Evolutionary conservation across 2,329 filamentous ascomycete species (phyloP).

Genomic region (Trichoderma gracile): DNA sequence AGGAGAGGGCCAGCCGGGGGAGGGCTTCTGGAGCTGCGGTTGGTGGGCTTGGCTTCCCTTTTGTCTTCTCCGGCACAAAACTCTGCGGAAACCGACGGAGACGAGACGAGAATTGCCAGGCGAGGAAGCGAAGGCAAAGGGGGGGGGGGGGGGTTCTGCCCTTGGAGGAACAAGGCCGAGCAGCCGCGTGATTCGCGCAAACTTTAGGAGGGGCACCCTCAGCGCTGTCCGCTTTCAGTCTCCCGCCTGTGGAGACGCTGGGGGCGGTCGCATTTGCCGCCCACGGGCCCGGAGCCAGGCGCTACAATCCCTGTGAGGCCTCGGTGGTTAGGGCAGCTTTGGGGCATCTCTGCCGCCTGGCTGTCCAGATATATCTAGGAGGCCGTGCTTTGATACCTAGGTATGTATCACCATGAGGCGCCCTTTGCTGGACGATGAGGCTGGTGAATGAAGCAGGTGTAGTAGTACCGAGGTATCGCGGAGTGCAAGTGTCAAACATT

Average conservation of each 20-base stretch:
- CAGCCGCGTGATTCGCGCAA: constrained; percentile 27
- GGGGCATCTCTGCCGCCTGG: constrained; percentile 15
- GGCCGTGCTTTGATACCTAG: no score
- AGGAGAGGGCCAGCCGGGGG: neutral
- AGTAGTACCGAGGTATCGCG: no score
- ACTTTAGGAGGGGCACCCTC: constrained; percentile 24
- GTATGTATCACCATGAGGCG: neutral
- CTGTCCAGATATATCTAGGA: no score
- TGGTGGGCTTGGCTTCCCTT: neutral
- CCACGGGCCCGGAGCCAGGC: constrained; percentile 9
- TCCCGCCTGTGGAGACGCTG: constrained; percentile 21
- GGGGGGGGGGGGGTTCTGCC: constrained; percentile 23
- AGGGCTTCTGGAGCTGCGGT: neutral
- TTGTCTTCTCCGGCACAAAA: neutral
- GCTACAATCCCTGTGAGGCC: constrained; percentile 8
- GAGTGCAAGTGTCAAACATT: no score
- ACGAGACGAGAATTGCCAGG: constrained; percentile 12
- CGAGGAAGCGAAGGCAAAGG: constrained; percentile 17
- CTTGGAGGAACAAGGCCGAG: constrained; percentile 24
- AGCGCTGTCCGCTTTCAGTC: constrained; percentile 20
- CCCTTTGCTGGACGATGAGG: neutral
- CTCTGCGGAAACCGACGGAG: constrained; percentile 9
- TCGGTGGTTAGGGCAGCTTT: constrained; percentile 19
- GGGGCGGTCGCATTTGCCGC: constrained; percentile 15
- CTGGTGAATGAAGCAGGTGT: neutral